Evolutionary conservation across 192 early-diverging fungal species (phyloP).

Genomic region (Coemansia sp.): DNA sequence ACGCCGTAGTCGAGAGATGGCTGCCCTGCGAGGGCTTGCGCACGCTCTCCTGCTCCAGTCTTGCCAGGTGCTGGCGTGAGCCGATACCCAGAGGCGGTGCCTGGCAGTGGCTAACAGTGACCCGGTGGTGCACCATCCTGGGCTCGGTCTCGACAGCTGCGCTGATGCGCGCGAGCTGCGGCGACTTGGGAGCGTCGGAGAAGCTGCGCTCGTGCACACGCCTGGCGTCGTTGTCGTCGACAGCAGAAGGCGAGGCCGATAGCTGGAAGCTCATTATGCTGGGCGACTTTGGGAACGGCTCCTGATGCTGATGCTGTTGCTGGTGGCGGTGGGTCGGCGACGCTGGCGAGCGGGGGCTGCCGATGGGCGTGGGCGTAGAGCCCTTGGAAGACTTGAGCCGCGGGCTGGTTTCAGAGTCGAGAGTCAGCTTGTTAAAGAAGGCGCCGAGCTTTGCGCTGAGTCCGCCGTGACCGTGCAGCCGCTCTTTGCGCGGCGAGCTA

Average conservation of each 20-base stretch:
- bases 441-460: constrained; percentile 50
- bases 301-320: neutral
- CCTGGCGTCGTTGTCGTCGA: constrained; percentile 6
- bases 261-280: constrained; percentile 21
- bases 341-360: constrained; percentile 20
- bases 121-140: constrained; percentile 29
- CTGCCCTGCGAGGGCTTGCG: constrained; percentile 54
- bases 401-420: constrained; percentile 48
- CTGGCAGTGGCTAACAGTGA: constrained; percentile 45
- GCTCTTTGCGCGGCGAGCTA: constrained; percentile 35
- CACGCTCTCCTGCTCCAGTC: constrained; percentile 8
- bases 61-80: constrained; percentile 5
- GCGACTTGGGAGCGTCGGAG: constrained; percentile 37
- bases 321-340: neutral
- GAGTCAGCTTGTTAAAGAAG: constrained; percentile 51
- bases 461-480: constrained; percentile 35
- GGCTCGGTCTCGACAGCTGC: constrained; percentile 9
- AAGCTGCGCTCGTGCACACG: constrained; percentile 44
- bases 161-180: constrained; percentile 8
- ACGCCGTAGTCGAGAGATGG: constrained; percentile 15
- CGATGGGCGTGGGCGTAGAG: constrained; percentile 12
- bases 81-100: constrained; percentile 17
- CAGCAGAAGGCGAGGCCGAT: neutral
- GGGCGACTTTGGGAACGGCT: constrained; percentile 17
- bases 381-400: constrained; percentile 12